phyloP scores from a whole-genome alignment of 208 protist species.

The Leishmania amazonensis region DNA sequence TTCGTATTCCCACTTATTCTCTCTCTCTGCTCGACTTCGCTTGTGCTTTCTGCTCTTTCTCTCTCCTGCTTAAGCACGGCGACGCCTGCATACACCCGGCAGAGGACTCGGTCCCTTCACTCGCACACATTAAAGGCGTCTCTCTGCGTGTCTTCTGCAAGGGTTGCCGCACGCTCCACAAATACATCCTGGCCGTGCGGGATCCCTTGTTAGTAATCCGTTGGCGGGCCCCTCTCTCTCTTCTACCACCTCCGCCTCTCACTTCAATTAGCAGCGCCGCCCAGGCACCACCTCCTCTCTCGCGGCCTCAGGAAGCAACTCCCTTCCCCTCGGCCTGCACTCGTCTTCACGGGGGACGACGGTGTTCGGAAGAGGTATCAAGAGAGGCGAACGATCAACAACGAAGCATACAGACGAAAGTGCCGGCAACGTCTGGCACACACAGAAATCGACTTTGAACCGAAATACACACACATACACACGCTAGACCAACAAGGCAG shows the following conservation, averaged over 20 bases:
- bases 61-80: background rate
- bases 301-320: background rate
- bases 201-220: background rate
- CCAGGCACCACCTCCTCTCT: background rate
- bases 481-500: background rate
- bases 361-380: background rate
- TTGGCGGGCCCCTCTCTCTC: background rate
- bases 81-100: background rate
- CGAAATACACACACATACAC: background rate
- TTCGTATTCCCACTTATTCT: background rate
- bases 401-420: background rate
- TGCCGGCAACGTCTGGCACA: background rate
- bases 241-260: background rate
- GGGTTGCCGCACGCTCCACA: background rate
- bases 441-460: background rate
- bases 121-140: background rate
- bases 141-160: background rate
- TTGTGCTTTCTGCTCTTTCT: background rate
- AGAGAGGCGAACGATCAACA: background rate
- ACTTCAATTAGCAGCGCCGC: background rate
- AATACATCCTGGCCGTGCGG: background rate
- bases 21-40: background rate
- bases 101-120: background rate
- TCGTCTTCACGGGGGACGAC: background rate
- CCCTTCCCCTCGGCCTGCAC: background rate